Percentiles rank a stretch among this genome's conserved stretches.
Evolutionary conservation across 306 rosid species (phyloP).

Genomic region (Castanospermum australe): DNA sequence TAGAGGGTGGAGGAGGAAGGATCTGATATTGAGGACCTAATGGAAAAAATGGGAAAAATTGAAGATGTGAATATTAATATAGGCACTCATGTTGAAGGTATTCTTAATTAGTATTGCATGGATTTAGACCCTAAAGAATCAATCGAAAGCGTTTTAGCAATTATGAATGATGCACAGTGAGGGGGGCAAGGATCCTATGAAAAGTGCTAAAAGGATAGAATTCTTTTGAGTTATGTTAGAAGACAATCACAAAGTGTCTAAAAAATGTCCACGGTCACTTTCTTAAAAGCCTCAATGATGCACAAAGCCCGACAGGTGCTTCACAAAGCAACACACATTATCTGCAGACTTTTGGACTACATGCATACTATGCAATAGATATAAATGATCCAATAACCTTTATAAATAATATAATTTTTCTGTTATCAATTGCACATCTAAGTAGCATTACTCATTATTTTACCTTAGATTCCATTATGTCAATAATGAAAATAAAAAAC

Average conservation of each 20-base stretch:
- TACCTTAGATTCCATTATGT: background rate
- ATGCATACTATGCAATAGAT: background rate
- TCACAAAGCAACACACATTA: background rate
- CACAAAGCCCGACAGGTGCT: conserved; percentile 13
- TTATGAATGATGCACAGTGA: conserved; percentile 2
- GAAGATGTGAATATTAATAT: too few relatives aligned
- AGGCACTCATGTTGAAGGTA: background rate
- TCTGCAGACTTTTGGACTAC: background rate
- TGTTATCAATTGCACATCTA: background rate
- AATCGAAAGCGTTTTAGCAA: background rate
- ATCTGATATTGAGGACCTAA: too few relatives aligned
- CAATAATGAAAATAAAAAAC: background rate
- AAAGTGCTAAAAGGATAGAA: background rate
- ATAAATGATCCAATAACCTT: background rate
- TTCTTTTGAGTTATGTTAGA: conserved; percentile 2
- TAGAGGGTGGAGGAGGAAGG: too few relatives aligned
- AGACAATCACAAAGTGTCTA: conserved; percentile 21
- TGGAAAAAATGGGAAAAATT: too few relatives aligned
- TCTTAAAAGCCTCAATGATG: conserved; percentile 2
- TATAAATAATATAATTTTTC: background rate
- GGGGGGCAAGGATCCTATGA: conserved; percentile 21
- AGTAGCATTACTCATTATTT: background rate
- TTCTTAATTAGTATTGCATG: background rate
- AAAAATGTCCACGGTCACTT: background rate
- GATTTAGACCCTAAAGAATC: background rate